Evolutionary conservation across 2,329 filamentous ascomycete genomes (phyloP).

Genomic region (Paecilomyces dactylethromorphus): DNA sequence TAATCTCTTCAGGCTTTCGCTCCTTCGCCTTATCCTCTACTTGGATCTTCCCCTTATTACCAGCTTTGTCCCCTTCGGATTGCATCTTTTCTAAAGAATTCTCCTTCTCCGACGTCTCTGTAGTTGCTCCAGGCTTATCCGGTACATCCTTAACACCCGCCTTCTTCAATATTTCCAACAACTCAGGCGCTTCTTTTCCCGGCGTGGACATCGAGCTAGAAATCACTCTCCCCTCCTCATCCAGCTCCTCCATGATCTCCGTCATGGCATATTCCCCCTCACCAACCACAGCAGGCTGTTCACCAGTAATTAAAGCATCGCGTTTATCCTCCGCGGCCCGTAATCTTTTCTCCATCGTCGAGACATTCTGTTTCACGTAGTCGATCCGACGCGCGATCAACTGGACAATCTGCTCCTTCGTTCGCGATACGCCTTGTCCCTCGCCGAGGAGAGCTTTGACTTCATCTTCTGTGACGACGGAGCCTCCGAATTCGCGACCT

Average conservation of each 20-base stretch:
- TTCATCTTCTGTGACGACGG: constrained; percentile 44
- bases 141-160: constrained; percentile 58
- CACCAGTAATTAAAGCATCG: constrained; percentile 54
- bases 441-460: constrained; percentile 49
- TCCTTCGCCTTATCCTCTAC: not conserved
- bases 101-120: constrained; percentile 1
- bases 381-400: constrained; percentile 72
- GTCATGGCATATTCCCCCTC: constrained; percentile 66
- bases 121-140: constrained; percentile 9
- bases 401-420: constrained; percentile 57
- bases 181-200: constrained; percentile 58
- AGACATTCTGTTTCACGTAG: constrained; percentile 79
- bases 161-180: constrained; percentile 68
- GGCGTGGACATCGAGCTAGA: constrained; percentile 61
- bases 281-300: constrained; percentile 45
- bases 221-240: constrained; percentile 81
- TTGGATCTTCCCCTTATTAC: not conserved
- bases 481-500: constrained; percentile 39
- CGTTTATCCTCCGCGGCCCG: constrained; percentile 60
- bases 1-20: not conserved
- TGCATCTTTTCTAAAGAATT: not conserved
- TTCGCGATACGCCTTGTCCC: constrained; percentile 38
- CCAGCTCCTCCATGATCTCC: constrained; percentile 87
- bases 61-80: not conserved
- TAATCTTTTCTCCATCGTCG: constrained; percentile 66